These are phyloP conservation scores for Wickerhamia fluorescens DNA, from an alignment of 805 yeast genomes.

Conservation along the genomic window DNA sequence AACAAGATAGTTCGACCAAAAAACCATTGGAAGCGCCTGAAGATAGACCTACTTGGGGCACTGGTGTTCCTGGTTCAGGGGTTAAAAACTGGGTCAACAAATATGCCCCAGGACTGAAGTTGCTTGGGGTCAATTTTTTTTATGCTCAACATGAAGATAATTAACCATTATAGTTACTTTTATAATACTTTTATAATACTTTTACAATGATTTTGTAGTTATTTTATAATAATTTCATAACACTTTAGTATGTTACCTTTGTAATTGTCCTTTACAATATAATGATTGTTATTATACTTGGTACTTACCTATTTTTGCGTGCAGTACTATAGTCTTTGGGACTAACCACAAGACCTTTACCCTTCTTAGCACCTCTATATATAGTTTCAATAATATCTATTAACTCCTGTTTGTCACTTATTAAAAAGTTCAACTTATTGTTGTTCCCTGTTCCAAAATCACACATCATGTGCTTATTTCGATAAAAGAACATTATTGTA, in stretches of 20 bases:
- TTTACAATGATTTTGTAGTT: no score
- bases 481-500: conserved; percentile 87
- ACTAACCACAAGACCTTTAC: conserved; percentile 83
- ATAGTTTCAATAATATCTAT: conserved; percentile 87
- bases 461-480: conserved; percentile 96
- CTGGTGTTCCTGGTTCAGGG: conserved; percentile 74
- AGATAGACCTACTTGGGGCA: conserved; percentile 78
- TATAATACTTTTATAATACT: no score
- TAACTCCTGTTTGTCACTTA: conserved; percentile 77
- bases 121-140: conserved; percentile 77
- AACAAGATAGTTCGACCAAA: conserved; percentile 45
- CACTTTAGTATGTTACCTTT: no score
- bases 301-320: conserved; percentile 2
- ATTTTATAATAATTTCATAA: no score
- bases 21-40: conserved; percentile 33
- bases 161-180: no score
- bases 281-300: no score
- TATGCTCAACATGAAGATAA: conserved; percentile 55
- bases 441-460: conserved; percentile 98
- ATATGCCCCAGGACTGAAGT: conserved; percentile 46
- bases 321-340: conserved; percentile 59
- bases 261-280: no score
- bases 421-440: conserved; percentile 78
- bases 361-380: conserved; percentile 86
- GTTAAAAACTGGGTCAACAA: conserved; percentile 65